These are phyloP conservation scores for Didymella pomorum DNA, from an alignment of 2,329 filamentous ascomycete genomes.

Conservation along the genomic window DNA sequence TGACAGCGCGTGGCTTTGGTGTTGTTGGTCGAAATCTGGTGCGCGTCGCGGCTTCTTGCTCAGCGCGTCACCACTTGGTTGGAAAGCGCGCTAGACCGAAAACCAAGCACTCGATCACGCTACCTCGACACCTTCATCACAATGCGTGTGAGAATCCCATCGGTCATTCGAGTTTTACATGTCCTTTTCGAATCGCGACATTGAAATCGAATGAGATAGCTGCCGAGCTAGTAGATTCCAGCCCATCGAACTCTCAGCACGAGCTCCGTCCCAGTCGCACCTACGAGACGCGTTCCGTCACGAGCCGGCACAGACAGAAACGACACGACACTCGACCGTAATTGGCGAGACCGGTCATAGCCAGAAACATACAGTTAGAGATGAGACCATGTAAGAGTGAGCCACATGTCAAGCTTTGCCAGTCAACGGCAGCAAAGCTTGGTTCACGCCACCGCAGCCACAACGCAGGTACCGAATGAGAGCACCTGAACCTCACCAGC, in stretches of 20 bases:
- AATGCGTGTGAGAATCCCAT: too few species aligned
- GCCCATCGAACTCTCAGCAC: background rate
- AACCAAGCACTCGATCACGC: background rate
- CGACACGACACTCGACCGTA: background rate
- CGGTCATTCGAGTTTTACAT: background rate
- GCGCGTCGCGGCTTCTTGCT: background rate
- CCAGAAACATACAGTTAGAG: background rate
- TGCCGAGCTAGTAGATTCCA: background rate
- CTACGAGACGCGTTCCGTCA: background rate
- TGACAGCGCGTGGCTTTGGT: background rate
- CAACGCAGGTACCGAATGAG: conserved; percentile 6
- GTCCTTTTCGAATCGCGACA: background rate
- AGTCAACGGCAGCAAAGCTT: conserved; percentile 10
- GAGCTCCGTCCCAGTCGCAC: background rate
- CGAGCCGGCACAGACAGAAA: background rate
- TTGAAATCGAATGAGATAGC: background rate
- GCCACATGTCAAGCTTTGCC: conserved; percentile 12
- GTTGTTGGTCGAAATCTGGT: background rate
- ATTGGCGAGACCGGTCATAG: background rate
- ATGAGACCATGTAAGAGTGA: background rate
- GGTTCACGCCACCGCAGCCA: conserved; percentile 11
- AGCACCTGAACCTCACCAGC: background rate
- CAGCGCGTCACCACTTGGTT: background rate
- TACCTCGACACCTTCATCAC: background rate
- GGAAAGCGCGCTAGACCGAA: background rate